phyloP scores from a whole-genome alignment of 768 basidiomycete species.

The Tephrocybe sp. region DNA sequence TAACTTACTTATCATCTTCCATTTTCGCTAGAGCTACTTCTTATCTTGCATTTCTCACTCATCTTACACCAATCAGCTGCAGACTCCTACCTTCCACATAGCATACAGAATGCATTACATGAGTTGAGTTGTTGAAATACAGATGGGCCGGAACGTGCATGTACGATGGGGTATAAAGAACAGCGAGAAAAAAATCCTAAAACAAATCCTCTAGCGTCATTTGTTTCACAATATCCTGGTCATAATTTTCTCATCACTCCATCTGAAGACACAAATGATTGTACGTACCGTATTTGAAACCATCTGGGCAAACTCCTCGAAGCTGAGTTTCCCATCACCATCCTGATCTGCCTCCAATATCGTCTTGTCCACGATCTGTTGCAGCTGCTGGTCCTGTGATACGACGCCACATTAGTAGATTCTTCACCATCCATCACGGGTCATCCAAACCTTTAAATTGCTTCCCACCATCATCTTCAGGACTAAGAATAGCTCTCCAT shows the following conservation, averaged over 20 bases:
- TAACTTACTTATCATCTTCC: conserved; percentile 5
- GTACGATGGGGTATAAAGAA: conserved; percentile 8
- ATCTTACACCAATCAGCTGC: not conserved
- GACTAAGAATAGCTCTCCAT: conserved; percentile 97
- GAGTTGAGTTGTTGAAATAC: conserved; percentile 1
- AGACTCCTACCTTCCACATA: not conserved
- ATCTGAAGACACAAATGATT: not conserved
- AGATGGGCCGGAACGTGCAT: conserved; percentile 1
- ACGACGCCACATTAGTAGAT: conserved; percentile 5
- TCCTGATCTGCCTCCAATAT: conserved; percentile 99
- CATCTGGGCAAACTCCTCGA: conserved; percentile 96
- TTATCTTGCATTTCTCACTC: conserved; percentile 2
- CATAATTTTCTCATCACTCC: not conserved
- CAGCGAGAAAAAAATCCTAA: conserved; percentile 29
- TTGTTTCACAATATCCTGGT: conserved; percentile 95
- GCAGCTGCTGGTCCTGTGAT: conserved; percentile 89
- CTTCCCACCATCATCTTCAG: conserved; percentile 99
- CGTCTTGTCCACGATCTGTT: conserved; percentile 99
- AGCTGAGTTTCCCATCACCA: conserved; percentile 94
- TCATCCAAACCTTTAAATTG: conserved; percentile 78
- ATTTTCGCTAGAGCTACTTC: conserved; percentile 2
- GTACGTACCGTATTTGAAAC: conserved; percentile 88
- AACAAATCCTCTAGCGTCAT: conserved; percentile 97
- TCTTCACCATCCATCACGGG: conserved; percentile 14
- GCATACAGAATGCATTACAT: conserved; percentile 12